Evolutionary conservation across 129 eudicot species (phyloP), one percentile per base, ranked within the genome.

Genomic region (Oenanthe sinensis): DNA sequence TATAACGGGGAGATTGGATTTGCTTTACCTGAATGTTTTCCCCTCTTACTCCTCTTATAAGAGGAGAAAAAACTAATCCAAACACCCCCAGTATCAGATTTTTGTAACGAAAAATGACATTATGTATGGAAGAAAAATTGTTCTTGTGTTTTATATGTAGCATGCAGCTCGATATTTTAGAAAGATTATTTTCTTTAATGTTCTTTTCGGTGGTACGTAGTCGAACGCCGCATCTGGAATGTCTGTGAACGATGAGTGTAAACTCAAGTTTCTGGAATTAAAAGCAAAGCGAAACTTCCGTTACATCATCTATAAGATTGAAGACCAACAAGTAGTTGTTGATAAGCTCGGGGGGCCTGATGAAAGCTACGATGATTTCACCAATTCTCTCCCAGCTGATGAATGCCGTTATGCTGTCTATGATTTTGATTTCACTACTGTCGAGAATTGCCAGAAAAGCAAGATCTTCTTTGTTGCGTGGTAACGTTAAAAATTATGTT

Each of bases 371-470:
- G 96, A 90, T 10, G 91, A 90, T 78, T 93, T 93, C 90, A 85
- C 96, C 68, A 81, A 82, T 79, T 84, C 96, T 52, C 91, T 93
- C 26, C 98, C 98, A 78, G 77, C 96, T 71, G 90, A 93, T 67
- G 98, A 93, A 82, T 93, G 98, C 16, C 98, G 98, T 77, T 93
- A 93, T 72, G 96, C 98, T 69, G 93, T 93, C 50, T 93, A 71
- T 39, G 96, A 92, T 76, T 88, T 92, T 58, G 97, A 92, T 75
- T 92, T 92, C 82, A 92, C 85, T 70, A 92, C 97, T 11, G 85
- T 85, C 68, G 98, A 93, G 80, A 93, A 93, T 71, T 87, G 92
- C 88, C 98, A 93, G 89, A 93, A 93, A 84, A 93, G 96, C 96
- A 92, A 92, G 87, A 92, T 92, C 30, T 87, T 88, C 90, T 92